Evolutionary conservation across 805 yeast species (phyloP), one percentile per base, ranked within the genome.

Genomic region (Starmera caribaea): DNA sequence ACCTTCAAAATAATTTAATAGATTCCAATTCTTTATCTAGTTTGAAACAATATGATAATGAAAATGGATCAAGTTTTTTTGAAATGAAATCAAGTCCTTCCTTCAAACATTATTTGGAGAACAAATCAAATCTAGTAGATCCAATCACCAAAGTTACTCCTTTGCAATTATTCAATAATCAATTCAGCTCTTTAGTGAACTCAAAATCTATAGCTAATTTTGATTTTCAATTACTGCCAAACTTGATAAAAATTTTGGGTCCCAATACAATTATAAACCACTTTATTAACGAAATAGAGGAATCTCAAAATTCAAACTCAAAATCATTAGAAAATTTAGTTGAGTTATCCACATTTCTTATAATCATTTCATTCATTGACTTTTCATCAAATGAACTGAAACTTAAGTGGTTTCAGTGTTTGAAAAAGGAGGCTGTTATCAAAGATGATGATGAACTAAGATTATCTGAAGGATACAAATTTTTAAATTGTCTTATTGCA

Each of bases 281-380:
- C 17, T 44, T 55, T 21, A 31, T 52, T 3, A 41, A 43, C 3
- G 50, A 52, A 35, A 44, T 54, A 8, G 27, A 30, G 3, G 33
- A 39, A 3, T 33, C 50, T 1, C 54, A 47, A 10, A 32, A 35
- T 3, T n/a, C 37, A 10, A 31, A 46, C 17, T 43, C 44, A 4
- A 52, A 53, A 35, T 40, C 37, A 16, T 17, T 42, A 4, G 47
- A 44, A 27, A 11, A 38, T 3, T 27, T 48, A 9, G 17, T 52
- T 7, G 59, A 54, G 21, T 35, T 49, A 2, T 40, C 54, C 5
- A 44, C 49, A 1, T 51, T 45, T 27, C 32, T 53, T n/a, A 15
- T 53, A 0, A 38, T 41, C 6, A 27, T 38, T 2, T 40, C 40
- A 8, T 43, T 34, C 28, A 43, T 51, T 27, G 46, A 43, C 2